A percentile compares a stretch with the other conserved stretches of the same genome.
phyloP scores from a whole-genome alignment of 768 basidiomycete genomes.

The Boletus fagicola region DNA sequence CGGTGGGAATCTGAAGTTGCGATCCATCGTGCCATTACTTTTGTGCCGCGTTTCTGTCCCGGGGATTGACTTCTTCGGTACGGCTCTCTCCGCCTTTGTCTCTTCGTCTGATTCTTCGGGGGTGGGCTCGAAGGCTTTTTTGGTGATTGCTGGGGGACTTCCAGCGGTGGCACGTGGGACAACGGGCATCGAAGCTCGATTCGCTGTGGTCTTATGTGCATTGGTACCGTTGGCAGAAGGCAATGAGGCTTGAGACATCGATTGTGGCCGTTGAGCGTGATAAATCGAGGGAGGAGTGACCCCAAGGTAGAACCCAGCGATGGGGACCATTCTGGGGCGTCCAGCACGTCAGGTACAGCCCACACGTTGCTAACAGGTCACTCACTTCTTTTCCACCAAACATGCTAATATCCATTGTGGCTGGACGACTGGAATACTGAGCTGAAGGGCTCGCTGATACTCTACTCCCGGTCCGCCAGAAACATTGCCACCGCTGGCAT shows the following conservation, averaged over 20 bases:
- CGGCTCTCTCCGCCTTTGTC: conserved; percentile 32
- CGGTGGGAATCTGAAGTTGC: conserved; percentile 67
- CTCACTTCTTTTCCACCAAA: conserved; percentile 77
- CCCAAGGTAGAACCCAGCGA: conserved; percentile 79
- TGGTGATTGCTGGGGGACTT: conserved; percentile 40
- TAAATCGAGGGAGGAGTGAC: conserved; percentile 48
- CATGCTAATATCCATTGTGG: conserved; percentile 96
- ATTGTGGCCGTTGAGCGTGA: conserved; percentile 54
- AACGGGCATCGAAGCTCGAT: conserved; percentile 69
- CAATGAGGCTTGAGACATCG: conserved; percentile 70
- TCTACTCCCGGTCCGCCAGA: conserved; percentile 73
- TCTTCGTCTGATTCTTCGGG: conserved; percentile 46
- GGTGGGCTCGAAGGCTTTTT: conserved; percentile 47
- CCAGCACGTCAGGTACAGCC: not conserved
- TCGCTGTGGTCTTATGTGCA: conserved; percentile 38
- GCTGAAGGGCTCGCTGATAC: conserved; percentile 92
- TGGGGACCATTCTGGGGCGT: conserved; percentile 77
- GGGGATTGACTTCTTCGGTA: conserved; percentile 16
- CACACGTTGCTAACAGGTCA: conserved; percentile 3
- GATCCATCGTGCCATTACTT: conserved; percentile 76
- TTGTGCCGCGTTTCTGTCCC: conserved; percentile 34
- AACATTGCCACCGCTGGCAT: conserved; percentile 48
- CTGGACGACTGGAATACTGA: conserved; percentile 92
- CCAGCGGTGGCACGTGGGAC: conserved; percentile 43
- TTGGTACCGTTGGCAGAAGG: conserved; percentile 36